A percentile compares a stretch with the other conserved stretches of the same genome.
Evolutionary conservation across 805 yeast species (phyloP).

Genomic region (Starmerella potacharoeniae): DNA sequence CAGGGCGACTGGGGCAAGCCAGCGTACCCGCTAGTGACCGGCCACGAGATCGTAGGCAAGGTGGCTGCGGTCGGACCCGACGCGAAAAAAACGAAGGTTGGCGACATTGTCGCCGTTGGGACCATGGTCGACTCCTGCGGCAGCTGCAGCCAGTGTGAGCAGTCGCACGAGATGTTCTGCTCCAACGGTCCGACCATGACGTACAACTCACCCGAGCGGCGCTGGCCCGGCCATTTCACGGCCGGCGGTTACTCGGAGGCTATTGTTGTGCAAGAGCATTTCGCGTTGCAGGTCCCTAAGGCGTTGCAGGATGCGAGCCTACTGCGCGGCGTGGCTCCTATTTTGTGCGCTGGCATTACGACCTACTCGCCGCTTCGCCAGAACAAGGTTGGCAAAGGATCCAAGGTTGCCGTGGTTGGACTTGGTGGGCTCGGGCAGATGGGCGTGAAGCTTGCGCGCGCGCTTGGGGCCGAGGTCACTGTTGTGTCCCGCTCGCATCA

Average conservation of each 20-base stretch:
- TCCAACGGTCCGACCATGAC: slow-evolving; percentile 35
- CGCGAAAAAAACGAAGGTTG: slow-evolving; percentile 43
- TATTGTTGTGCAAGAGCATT: slow-evolving; percentile 41
- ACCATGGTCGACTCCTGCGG: slow-evolving; percentile 54
- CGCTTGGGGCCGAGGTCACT: slow-evolving; percentile 50
- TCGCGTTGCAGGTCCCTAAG: slow-evolving; percentile 55
- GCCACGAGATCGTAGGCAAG: slow-evolving; percentile 36
- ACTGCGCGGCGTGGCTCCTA: slow-evolving; percentile 48
- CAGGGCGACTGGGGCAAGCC: slow-evolving; percentile 40
- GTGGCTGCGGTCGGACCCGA: slow-evolving; percentile 41
- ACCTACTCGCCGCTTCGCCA: slow-evolving; percentile 53
- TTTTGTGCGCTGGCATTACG: slow-evolving; percentile 70
- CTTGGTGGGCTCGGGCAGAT: slow-evolving; percentile 60
- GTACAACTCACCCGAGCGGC: slow-evolving; percentile 32
- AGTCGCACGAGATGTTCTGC: slow-evolving; percentile 50
- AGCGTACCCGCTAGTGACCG: slow-evolving; percentile 33
- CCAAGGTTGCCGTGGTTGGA: slow-evolving; percentile 48
- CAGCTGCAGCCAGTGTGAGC: slow-evolving; percentile 47
- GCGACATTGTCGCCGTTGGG: slow-evolving; percentile 73
- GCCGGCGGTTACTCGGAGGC: slow-evolving; percentile 36
- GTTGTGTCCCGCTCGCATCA: slow-evolving; percentile 42
- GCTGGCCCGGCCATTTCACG: slow-evolving; percentile 49
- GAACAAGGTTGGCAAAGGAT: slow-evolving; percentile 39
- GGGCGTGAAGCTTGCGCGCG: slow-evolving; percentile 46
- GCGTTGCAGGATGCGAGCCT: slow-evolving; percentile 33